Evolutionary conservation across 164 flowering plant species (phyloP).

Genomic region (Vitis rotundifolia): DNA sequence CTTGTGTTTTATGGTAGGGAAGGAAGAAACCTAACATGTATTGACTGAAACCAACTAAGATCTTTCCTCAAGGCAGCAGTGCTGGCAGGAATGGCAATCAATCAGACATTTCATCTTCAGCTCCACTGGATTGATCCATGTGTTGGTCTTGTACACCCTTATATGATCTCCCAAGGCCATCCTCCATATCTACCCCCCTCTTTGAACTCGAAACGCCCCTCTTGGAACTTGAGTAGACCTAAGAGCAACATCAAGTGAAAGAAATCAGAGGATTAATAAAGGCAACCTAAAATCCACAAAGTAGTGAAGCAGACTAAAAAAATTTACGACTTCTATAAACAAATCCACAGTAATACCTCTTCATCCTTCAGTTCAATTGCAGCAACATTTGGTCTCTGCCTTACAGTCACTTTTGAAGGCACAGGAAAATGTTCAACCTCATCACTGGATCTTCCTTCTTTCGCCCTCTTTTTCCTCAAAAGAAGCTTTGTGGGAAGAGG

Average conservation of each 20-base stretch:
- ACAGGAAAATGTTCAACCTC: conserved; percentile 84
- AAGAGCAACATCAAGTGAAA: conserved; percentile 17
- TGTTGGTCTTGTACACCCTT: conserved; percentile 32
- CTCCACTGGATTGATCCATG: conserved; percentile 65
- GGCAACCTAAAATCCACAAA: not conserved
- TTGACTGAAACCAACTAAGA: not conserved
- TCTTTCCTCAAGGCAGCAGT: not conserved
- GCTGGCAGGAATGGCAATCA: conserved; percentile 19
- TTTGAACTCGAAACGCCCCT: conserved; percentile 32
- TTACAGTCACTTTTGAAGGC: conserved; percentile 76
- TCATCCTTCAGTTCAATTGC: conserved; percentile 53
- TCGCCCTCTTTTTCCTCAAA: conserved; percentile 78
- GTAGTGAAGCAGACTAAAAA: too few relatives aligned
- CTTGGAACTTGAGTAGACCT: conserved; percentile 53
- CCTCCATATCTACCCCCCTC: conserved; percentile 43
- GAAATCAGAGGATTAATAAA: not conserved
- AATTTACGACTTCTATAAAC: not conserved
- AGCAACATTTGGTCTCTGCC: conserved; percentile 56
- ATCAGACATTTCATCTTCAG: conserved; percentile 76
- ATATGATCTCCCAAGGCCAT: conserved; percentile 32
- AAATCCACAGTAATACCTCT: conserved; percentile 32
- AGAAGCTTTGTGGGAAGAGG: conserved; percentile 89
- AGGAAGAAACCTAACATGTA: not conserved
- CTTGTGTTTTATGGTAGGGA: not conserved
- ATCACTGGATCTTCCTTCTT: conserved; percentile 75